Evolutionary conservation across 1,139 yeast species (phyloP), one percentile per base, ranked within the genome.

Genomic region (Scheffersomyces insectosa): DNA sequence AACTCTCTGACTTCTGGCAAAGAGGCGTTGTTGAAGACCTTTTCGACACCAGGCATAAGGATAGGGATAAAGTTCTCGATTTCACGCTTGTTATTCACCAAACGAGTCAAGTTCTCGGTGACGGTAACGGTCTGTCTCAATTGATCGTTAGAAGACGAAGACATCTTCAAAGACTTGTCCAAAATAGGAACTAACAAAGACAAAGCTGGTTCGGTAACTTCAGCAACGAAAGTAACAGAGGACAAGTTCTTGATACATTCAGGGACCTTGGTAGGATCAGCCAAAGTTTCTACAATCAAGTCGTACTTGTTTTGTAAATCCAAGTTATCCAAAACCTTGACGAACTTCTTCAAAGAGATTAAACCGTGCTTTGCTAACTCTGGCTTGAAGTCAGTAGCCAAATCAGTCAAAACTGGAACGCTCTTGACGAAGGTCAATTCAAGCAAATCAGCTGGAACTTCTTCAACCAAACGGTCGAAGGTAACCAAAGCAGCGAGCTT

Each of bases 191-290:
- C 97, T 56, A 93, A 77, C 46, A 93, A 72, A 4, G 98, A 81
- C 54, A 93, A 76, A 6, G 96, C 95, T 7, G 98, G 95, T 69
- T 91, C 98, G 13, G 98, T 93, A 49, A 93, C 99, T 72, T 93
- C 99, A 39, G 99, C 97, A 40, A 93, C 99, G 65, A 93, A 93
- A 0, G 99, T 93, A 42, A 93, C 98, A 38, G 95, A 88, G 2
- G 97, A 86, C 50, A 93, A 78, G 41, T 91, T 82, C 67, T 87
- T 88, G 66, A 93, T 88, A 67, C 97, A 90, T 47, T 83, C 86
- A 45, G 97, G 87, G 40, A 91, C 96, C 62, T 86, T 87, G 52
- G 77, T 77, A 37, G 98, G 98, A 61, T 93, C 88, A 40, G 95
- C 89, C 64, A 93, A 78, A 40, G 98, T 93, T 49, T 85, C 87